Base-by-base conservation (phyloP, 139 green algal species). In the Axilococcus clingmanii region DNA sequence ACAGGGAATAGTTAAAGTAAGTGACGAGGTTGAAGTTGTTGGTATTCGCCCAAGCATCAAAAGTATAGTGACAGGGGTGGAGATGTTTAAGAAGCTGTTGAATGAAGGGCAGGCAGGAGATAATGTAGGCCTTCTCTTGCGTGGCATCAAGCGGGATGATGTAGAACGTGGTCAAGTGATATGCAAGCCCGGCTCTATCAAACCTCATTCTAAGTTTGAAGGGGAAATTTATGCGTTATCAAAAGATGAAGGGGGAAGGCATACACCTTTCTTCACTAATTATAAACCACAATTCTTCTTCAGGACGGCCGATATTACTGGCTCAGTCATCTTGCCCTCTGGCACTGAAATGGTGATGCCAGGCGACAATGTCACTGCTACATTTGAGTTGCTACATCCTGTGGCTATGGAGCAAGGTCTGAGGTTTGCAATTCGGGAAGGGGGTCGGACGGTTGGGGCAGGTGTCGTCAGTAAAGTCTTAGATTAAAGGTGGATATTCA, bases 81-180 rank as follows among this genome's bases (percentile, higher is more conserved):
- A 99, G 75, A 99, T 97, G 91, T 99, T 99, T 75, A 97, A 97
- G 75, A 97, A 97, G 74, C 59, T 34, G 22, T 64, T 99, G 23
- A 80, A 81, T 61, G 68, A 84, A 70, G 89, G 89, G 11, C 78
- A 95, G 74, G 91, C 91, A 27, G 91, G 91, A 4, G 91, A 98
- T 59, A 98, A 97, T 59, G 85, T 94, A 31, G 91, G 91, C 1
- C 80, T 98, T 64, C 76, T 98, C 48, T 74, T 98, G 61, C 76
- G 91, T 24, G 86, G 91, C 29, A 58, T 97, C 41, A 97, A 97
- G 81, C 69, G 91, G 5, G 84, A 95, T 44, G 91, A 98, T 44
- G 77, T 97, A 12, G 46, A 78, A 55, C 70, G 90, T n/a, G 89
- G 89, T 3, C 87, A 96, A 69, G 72, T 95, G 7, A 61, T 89